Evolutionary conservation across 2,329 filamentous ascomycete species (phyloP), one percentile per base, ranked within the genome.

Genomic region (Simplicillium sp.): DNA sequence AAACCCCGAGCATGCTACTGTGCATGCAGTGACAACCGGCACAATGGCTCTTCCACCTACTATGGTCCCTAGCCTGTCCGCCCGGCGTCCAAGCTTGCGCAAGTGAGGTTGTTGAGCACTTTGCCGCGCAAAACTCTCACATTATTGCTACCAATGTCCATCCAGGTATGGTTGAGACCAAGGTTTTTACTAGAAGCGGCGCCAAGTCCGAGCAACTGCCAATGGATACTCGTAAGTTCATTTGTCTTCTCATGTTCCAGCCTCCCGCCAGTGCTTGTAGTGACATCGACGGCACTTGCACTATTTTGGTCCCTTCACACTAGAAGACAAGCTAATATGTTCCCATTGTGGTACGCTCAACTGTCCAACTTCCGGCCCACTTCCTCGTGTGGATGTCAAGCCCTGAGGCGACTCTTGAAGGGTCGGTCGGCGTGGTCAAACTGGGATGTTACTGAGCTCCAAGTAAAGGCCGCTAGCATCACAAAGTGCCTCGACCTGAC

Each of bases 381-480:
- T 72, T 71, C 47, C 44, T 53, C 3, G 57, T 71, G 6, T 72
- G 68, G 68, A 50, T 65, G 18, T 57, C 63, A 0, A 64, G 59
- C 18, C 47, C 60, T 1, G 67, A 74, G 45, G 68, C 70, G 0
- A 49, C 46, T 74, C 45, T 48, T 75, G 18, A 66, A 61, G 33
- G 58, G 62, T 3, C 67, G 64, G 36, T 65, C 66, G 16, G 48
- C 73, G 1, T 73, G 67, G 64, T 58, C 62, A 11, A 67, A 67
- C 16, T 75, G 69, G 70, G 71, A 75, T 49, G 60, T 73, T 0
- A 59, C 68, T 32, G 70, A 73, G 46, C 57, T 75, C 29, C 66
- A 66, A 49, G 53, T 55, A 1, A 50, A 52, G 31, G 33, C 38
- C 33, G 15, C n/a, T 14, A 20, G 18, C 5, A 35, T 40, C 12